Conservation (phyloP, 176 grass and related monocot genomes). For the Triticum monococcum region DNA sequence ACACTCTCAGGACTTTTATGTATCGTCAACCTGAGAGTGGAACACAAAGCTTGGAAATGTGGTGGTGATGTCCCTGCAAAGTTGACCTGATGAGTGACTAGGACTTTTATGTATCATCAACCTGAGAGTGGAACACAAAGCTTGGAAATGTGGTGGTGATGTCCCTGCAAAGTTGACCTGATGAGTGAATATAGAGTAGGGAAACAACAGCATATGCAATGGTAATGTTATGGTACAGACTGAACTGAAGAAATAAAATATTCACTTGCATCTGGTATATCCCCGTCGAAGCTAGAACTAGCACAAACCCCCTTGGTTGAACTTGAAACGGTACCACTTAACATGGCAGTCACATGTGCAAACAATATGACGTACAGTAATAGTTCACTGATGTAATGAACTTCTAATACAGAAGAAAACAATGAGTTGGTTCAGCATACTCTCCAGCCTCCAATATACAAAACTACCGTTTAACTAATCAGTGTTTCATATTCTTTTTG, state of each 20-base stretch:
- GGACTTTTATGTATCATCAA: constrained; percentile 53
- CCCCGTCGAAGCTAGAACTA: neutral
- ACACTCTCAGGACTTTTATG: neutral
- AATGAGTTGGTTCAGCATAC: neutral
- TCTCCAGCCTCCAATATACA: neutral
- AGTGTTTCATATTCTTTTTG: neutral
- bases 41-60: constrained; percentile 75
- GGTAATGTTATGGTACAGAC: neutral
- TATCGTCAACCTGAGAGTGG: constrained; percentile 65
- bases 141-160: constrained; percentile 69
- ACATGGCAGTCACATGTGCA: neutral
- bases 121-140: constrained; percentile 72
- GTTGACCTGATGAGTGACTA: too few species aligned
- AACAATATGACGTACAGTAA: neutral
- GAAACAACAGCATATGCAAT: neutral
- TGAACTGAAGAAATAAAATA: neutral
- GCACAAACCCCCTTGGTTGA: neutral
- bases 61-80: constrained; percentile 57
- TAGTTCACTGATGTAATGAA: neutral
- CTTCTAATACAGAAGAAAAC: neutral
- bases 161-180: constrained; percentile 33
- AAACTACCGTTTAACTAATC: neutral
- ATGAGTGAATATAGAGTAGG: constrained; percentile 24
- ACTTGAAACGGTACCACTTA: neutral
- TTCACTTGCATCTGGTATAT: neutral